Percentiles rank a stretch among this genome's conserved stretches.
Conservation (phyloP, 2,329 filamentous ascomycete genomes). For the Dactylellina parvicollis region DNA sequence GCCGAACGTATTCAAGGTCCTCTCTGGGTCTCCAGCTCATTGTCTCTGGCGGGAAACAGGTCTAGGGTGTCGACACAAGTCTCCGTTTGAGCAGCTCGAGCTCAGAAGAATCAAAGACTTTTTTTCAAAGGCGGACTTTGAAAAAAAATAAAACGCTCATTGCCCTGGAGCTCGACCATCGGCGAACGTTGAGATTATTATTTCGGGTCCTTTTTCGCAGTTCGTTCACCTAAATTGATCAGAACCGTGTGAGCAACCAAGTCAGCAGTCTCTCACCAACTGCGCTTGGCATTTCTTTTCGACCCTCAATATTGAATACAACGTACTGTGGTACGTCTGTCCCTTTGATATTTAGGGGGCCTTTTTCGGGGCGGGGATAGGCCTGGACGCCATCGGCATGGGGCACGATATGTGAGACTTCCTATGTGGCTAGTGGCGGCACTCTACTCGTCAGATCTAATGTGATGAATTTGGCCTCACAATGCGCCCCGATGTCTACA, state of each 20-base stretch:
- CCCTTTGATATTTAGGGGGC: too few relatives aligned
- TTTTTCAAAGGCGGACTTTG: too few relatives aligned
- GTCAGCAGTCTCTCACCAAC: constrained; percentile 4
- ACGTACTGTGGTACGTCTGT: too few relatives aligned
- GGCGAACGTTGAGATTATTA: constrained; percentile 9
- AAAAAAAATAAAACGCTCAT: constrained; percentile 32
- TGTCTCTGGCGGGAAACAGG: constrained; percentile 46
- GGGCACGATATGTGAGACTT: constrained; percentile 14
- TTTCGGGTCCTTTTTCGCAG: constrained; percentile 48
- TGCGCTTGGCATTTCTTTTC: constrained; percentile 28
- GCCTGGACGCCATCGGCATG: constrained; percentile 25
- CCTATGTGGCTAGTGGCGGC: constrained; percentile 17
- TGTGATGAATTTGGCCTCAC: constrained; percentile 15
- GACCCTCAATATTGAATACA: too few relatives aligned
- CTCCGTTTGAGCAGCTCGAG: constrained; percentile 51
- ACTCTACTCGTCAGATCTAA: constrained; percentile 3
- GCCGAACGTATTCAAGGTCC: constrained; percentile 14
- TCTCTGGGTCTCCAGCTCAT: constrained; percentile 4
- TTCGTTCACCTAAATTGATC: constrained; percentile 35
- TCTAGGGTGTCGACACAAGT: constrained; percentile 45
- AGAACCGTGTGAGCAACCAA: constrained; percentile 19
- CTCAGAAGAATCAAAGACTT: constrained; percentile 9
- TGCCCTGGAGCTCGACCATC: constrained; percentile 44
- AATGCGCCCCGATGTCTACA: constrained; percentile 15
- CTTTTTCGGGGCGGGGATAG: constrained; percentile 10